These are phyloP conservation scores for Phytophthora multivora DNA, from an alignment of 352 stramenopile genomes.

Conservation along the genomic window DNA sequence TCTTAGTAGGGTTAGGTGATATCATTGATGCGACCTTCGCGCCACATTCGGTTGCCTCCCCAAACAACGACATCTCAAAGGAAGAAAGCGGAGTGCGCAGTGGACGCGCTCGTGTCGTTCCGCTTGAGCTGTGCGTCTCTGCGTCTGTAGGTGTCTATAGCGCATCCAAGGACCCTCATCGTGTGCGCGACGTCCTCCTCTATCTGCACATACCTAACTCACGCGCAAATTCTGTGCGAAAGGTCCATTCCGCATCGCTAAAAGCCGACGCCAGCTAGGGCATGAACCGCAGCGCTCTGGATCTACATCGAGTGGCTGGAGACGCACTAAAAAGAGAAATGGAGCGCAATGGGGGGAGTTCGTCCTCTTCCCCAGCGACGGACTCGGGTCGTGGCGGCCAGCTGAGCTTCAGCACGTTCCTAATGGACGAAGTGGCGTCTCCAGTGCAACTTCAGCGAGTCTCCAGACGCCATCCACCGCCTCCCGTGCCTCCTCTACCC, in stretches of 20 bases:
- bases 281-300: conserved; percentile 31
- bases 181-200: conserved; percentile 7
- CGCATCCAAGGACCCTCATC: background rate
- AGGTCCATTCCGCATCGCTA: background rate
- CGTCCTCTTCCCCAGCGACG: conserved; percentile 7
- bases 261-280: background rate
- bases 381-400: conserved; percentile 15
- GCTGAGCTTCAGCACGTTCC: conserved; percentile 62
- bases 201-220: conserved; percentile 4
- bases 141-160: conserved; percentile 5
- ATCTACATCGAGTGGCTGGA: conserved; percentile 14
- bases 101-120: background rate
- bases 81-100: conserved; percentile 10
- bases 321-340: conserved; percentile 24
- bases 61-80: background rate
- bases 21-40: conserved; percentile 2
- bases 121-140: conserved; percentile 5
- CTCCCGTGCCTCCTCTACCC: conserved; percentile 27
- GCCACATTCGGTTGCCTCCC: background rate
- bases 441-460: conserved; percentile 31
- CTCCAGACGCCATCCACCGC: conserved; percentile 13
- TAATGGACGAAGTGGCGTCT: conserved; percentile 56
- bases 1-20: background rate
- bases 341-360: conserved; percentile 10
- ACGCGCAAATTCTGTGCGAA: background rate